Percentiles rank a stretch among this genome's conserved stretches.
phyloP scores from a whole-genome alignment of 352 stramenopile genomes.

The Phytopythium kandeliae region DNA sequence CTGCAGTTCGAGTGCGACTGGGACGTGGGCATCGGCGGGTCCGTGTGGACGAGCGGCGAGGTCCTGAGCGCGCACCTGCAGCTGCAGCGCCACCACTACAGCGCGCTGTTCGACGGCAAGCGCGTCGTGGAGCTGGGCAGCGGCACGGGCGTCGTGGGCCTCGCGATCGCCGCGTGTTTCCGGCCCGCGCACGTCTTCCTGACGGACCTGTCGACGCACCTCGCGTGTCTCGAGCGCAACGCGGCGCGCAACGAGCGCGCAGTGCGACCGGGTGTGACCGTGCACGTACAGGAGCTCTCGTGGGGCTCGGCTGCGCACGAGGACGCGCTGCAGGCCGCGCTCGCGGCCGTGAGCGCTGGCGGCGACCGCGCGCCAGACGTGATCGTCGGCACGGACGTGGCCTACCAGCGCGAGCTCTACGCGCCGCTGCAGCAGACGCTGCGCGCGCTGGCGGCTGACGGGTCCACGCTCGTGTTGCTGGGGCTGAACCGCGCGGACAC shows the following conservation, averaged over 20 bases:
- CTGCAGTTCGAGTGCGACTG: constrained; percentile 76
- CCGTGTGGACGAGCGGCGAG: constrained; percentile 78
- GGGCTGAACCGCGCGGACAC: constrained; percentile 74
- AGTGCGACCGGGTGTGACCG: constrained; percentile 25
- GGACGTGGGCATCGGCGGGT: constrained; percentile 76
- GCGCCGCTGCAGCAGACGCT: constrained; percentile 68
- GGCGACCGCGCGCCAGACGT: constrained; percentile 22
- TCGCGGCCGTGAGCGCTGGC: constrained; percentile 12
- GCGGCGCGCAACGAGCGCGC: constrained; percentile 33
- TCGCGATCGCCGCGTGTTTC: constrained; percentile 62
- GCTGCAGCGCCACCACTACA: constrained; percentile 39
- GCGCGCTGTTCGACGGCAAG: constrained; percentile 49
- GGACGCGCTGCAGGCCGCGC: constrained; percentile 29
- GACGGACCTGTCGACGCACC: constrained; percentile 57
- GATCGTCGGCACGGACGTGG: constrained; percentile 79
- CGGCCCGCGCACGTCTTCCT: constrained; percentile 48
- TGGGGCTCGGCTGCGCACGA: constrained; percentile 50
- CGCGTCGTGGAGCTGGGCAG: constrained; percentile 71
- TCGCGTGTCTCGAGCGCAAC: constrained; percentile 57
- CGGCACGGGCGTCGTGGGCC: constrained; percentile 68
- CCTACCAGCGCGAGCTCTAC: constrained; percentile 71
- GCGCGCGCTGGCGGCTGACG: constrained; percentile 24
- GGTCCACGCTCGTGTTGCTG: constrained; percentile 53
- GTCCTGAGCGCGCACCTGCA: constrained; percentile 60
- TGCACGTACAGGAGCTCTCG: constrained; percentile 49